phyloP scores from a whole-genome alignment of 495 filamentous ascomycete genomes.

The Podospora pseudopauciseta region DNA sequence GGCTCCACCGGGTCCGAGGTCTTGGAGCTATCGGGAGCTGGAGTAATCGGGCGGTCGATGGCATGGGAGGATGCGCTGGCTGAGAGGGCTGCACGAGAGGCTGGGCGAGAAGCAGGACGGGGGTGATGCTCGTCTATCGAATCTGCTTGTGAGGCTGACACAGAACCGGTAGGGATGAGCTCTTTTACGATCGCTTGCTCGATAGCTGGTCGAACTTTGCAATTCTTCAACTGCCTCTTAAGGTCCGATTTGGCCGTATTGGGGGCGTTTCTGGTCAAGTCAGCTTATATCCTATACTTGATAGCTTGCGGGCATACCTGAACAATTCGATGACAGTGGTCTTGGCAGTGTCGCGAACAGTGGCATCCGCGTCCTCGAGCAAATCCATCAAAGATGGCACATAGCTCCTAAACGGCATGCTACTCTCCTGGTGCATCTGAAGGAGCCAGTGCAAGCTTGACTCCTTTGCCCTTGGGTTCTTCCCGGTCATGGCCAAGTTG shows the following conservation, averaged over 20 bases:
- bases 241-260: conserved; percentile 82
- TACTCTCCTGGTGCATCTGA: conserved; percentile 75
- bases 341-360: conserved; percentile 81
- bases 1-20: conserved; percentile 68
- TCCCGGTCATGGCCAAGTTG: conserved; percentile 70
- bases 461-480: conserved; percentile 79
- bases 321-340: conserved; percentile 80
- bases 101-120: conserved; percentile 32
- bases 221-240: conserved; percentile 72
- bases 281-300: conserved; percentile 39
- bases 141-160: conserved; percentile 42
- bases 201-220: conserved; percentile 80
- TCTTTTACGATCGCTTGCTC: conserved; percentile 71
- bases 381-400: conserved; percentile 78
- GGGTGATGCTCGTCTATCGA: conserved; percentile 40
- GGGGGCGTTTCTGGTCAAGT: conserved; percentile 55
- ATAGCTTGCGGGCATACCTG: conserved; percentile 45
- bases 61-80: conserved; percentile 49
- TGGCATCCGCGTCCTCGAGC: conserved; percentile 83
- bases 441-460: conserved; percentile 78
- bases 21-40: conserved; percentile 50
- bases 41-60: conserved; percentile 48
- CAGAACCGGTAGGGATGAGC: conserved; percentile 56
- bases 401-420: conserved; percentile 74
- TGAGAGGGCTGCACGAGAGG: conserved; percentile 39